These are phyloP conservation scores for Pleurotus cornucopiae DNA, from an alignment of 768 basidiomycete genomes.

Conservation along the genomic window DNA sequence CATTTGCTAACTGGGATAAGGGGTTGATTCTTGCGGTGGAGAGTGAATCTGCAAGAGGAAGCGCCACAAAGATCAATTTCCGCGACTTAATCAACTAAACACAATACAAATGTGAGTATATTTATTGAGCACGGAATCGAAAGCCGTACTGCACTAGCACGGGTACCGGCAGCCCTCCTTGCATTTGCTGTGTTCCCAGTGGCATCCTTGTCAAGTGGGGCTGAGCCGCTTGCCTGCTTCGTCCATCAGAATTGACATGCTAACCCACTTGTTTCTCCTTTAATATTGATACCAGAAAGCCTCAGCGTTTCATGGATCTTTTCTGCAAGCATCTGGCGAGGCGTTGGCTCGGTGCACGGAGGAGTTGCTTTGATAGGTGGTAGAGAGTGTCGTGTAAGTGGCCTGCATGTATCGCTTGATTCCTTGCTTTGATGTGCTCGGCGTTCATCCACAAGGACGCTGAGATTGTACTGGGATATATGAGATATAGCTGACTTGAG, in stretches of 20 bases:
- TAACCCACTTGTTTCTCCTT: neutral
- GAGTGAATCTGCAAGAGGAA: neutral
- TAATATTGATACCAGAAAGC: neutral
- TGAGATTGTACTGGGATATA: constrained; percentile 6
- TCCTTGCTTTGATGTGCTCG: constrained; percentile 16
- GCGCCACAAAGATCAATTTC: neutral
- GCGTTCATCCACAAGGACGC: constrained; percentile 9
- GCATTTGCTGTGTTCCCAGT: neutral
- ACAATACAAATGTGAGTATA: neutral
- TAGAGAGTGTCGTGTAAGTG: too few species aligned
- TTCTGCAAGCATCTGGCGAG: neutral
- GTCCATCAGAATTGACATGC: neutral
- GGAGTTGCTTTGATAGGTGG: neutral
- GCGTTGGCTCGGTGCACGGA: neutral
- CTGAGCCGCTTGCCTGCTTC: neutral
- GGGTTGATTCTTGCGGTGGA: neutral
- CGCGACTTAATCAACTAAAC: neutral
- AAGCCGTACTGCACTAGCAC: neutral
- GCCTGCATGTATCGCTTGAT: constrained; percentile 7
- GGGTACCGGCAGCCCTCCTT: neutral
- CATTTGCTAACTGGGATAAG: neutral
- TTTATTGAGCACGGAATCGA: neutral
- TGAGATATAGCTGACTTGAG: neutral
- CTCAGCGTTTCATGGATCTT: neutral
- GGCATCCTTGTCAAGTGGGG: neutral